These are phyloP conservation scores for Neofusicoccum parvum DNA, from an alignment of 2,329 filamentous ascomycete genomes.

Conservation along the genomic window DNA sequence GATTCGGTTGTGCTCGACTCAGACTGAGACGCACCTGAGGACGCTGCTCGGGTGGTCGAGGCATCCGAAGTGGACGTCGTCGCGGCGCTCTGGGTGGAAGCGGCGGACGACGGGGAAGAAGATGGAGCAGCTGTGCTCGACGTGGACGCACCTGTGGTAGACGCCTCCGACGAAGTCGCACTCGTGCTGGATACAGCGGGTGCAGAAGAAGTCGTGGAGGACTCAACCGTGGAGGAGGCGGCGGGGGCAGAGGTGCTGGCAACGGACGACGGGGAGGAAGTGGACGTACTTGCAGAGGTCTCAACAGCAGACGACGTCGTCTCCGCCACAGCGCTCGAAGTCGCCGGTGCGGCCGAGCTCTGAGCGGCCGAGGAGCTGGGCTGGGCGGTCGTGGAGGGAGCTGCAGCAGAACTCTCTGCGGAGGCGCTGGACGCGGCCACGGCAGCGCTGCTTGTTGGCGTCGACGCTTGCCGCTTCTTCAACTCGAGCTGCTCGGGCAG, in stretches of 20 bases:
- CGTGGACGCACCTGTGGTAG: constrained; percentile 22
- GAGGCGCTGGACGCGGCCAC: not conserved
- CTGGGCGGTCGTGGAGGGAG: constrained; percentile 19
- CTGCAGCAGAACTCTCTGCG: constrained; percentile 7
- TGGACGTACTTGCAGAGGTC: constrained; percentile 21
- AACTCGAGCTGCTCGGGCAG: constrained; percentile 63
- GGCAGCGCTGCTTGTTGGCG: constrained; percentile 28
- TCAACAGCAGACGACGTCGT: constrained; percentile 14
- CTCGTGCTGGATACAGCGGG: constrained; percentile 11
- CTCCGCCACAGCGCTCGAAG: constrained; percentile 15
- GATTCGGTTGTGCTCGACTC: constrained; percentile 20
- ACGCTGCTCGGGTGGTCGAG: constrained; percentile 5
- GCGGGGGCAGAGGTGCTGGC: constrained; percentile 11
- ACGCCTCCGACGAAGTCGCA: constrained; percentile 6
- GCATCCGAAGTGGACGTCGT: constrained; percentile 12
- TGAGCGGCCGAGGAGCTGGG: constrained; percentile 3
- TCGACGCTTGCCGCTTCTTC: constrained; percentile 41
- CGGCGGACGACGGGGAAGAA: constrained; percentile 5
- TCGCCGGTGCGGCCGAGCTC: constrained; percentile 20
- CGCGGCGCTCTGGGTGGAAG: not conserved
- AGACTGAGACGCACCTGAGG: constrained; percentile 17
- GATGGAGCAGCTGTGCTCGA: constrained; percentile 16
- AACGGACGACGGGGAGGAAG: constrained; percentile 14
- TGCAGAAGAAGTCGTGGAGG: constrained; percentile 8
- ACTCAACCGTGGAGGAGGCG: constrained; percentile 1